These are phyloP conservation scores for Wickerhamomyces bisporus DNA, from an alignment of 805 yeast genomes.

Conservation along the genomic window DNA sequence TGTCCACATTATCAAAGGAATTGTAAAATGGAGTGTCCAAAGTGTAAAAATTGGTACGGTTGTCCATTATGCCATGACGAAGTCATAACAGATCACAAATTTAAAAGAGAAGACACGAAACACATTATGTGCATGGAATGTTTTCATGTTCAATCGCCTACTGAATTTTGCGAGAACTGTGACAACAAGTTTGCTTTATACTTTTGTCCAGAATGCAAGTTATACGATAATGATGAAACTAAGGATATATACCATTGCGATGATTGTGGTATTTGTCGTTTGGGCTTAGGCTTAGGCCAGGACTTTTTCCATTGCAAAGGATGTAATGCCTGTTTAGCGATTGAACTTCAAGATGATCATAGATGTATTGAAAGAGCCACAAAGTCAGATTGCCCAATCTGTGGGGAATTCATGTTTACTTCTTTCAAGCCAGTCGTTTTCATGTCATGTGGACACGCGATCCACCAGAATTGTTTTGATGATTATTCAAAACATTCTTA, in stretches of 20 bases:
- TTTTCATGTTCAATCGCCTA: slow-evolving; percentile 67
- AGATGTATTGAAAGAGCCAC: slow-evolving; percentile 83
- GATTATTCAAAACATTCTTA: slow-evolving; percentile 79
- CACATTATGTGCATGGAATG: slow-evolving; percentile 83
- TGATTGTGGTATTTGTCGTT: slow-evolving; percentile 87
- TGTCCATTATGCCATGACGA: slow-evolving; percentile 86
- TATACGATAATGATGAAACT: slow-evolving; percentile 75
- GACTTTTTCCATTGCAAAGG: slow-evolving; percentile 90
- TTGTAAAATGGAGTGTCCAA: slow-evolving; percentile 78
- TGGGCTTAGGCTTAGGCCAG: slow-evolving; percentile 82
- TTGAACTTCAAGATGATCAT: slow-evolving; percentile 72
- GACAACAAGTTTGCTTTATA: slow-evolving; percentile 64
- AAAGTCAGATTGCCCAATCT: slow-evolving; percentile 88
- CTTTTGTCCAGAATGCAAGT: slow-evolving; percentile 70
- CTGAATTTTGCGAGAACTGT: slow-evolving; percentile 65
- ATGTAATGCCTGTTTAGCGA: slow-evolving; percentile 84
- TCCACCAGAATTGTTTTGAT: slow-evolving; percentile 79
- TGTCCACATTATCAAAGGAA: slow-evolving; percentile 80
- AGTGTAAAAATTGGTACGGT: slow-evolving; percentile 68
- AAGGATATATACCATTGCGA: slow-evolving; percentile 90
- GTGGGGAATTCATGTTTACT: slow-evolving; percentile 86
- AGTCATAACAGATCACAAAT: slow-evolving; percentile 47
- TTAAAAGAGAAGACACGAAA: slow-evolving; percentile 52
- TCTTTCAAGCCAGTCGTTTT: slow-evolving; percentile 79
- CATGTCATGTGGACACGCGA: slow-evolving; percentile 93